These are phyloP conservation scores for Helenozyma rhizophorensis DNA, from an alignment of 805 yeast species.

Conservation along the genomic window DNA sequence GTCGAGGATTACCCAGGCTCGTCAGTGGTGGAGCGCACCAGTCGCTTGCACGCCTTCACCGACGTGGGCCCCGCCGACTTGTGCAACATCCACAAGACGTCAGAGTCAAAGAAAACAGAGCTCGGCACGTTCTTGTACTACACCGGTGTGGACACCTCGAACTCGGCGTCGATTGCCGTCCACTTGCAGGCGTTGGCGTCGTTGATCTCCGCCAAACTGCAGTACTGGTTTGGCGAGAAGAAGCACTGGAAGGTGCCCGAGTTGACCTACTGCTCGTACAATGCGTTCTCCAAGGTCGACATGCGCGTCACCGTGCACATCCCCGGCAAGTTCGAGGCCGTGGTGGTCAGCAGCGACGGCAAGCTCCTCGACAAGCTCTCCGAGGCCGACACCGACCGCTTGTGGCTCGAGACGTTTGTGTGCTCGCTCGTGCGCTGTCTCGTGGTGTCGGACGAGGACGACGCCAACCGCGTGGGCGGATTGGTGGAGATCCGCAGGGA, in stretches of 20 bases:
- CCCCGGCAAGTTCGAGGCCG: conserved; percentile 68
- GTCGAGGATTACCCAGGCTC: conserved; percentile 54
- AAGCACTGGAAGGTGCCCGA: conserved; percentile 68
- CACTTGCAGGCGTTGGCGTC: conserved; percentile 65
- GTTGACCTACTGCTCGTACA: conserved; percentile 64
- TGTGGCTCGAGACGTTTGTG: conserved; percentile 52
- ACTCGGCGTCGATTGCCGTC: conserved; percentile 75
- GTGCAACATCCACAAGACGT: conserved; percentile 45
- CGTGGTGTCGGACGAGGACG: conserved; percentile 67
- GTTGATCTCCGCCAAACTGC: conserved; percentile 53
- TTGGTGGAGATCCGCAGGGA: conserved; percentile 80
- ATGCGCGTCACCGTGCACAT: conserved; percentile 68
- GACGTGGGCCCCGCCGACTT: conserved; percentile 75
- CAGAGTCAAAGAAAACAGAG: conserved; percentile 41
- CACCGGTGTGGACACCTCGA: conserved; percentile 72
- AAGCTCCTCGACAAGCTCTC: conserved; percentile 48
- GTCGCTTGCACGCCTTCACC: conserved; percentile 51
- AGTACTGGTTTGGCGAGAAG: conserved; percentile 76
- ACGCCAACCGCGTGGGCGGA: conserved; percentile 46
- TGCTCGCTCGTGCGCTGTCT: conserved; percentile 74
- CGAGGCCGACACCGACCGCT: conserved; percentile 50
- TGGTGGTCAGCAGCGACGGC: conserved; percentile 48
- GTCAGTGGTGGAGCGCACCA: conserved; percentile 61
- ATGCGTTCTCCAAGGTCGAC: conserved; percentile 57
- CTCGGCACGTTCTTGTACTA: conserved; percentile 72